Base-by-base conservation (phyloP, 2,329 filamentous ascomycete genomes). In the Curvularia sp. region DNA sequence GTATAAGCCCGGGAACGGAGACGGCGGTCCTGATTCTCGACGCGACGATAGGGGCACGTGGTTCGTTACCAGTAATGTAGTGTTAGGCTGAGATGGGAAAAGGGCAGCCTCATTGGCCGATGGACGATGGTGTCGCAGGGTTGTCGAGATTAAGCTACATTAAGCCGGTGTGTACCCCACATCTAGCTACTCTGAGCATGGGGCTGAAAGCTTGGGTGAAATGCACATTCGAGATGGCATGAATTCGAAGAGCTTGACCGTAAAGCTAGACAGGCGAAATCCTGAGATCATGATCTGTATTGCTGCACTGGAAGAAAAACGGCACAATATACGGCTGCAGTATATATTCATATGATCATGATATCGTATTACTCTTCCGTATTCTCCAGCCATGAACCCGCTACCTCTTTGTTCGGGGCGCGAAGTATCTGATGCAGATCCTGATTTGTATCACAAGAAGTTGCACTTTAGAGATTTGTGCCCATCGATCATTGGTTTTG, bases 71-170 rank as follows among this genome's bases (percentile, higher is more conserved):
- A 49, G 34, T 23, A 36, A 49, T 36, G 15, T 45, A 34, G 30
- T 7, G 27, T 41, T 30, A 21, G 13, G 10, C 21, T 38, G 25
- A 49, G 21, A 49, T 52, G 42, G 23, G 27, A 25, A 25, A 42
- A 25, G 6, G 21, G 43, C 15, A 15, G 19, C 19, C 39, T 42
- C 34, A 45, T 57, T 57, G 54, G 50, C 32, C 43, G 39, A 43
- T 36, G 19, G 28, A 39, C 48, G 18, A 21, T 23, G 39, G 30
- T 39, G 32, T 47, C n/a, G 39, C 50, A 50, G 30, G 50, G 43
- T 53, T 54, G 49, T 55, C 45, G 54, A 57, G 34, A 63, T 63
- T 61, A 58, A 57, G 51, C 57, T 61, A 63, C 55, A 60, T 63
- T 58, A 57, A 63, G 50, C 54, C 52, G 54, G 34, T 27, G 51